A percentile compares a stretch with the other conserved stretches of the same genome.
Conservation (phyloP, 306 rosid species). For the Oxytropis ochrocephala region DNA sequence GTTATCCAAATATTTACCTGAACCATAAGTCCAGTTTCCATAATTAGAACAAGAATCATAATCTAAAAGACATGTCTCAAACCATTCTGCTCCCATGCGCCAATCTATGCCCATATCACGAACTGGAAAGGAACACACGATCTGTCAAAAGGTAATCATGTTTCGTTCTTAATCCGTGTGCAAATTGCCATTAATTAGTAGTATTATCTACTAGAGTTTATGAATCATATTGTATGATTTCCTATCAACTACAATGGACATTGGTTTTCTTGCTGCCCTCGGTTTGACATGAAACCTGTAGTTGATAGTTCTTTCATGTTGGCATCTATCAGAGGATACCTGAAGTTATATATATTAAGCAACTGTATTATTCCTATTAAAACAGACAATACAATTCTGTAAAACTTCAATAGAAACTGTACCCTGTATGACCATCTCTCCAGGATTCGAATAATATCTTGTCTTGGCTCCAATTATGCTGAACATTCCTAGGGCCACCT, state of each 20-base stretch:
- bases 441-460: slow-evolving; percentile 70
- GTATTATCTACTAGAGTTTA: not conserved
- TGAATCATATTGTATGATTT: not conserved
- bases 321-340: slow-evolving; percentile 93
- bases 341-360: slow-evolving; percentile 12
- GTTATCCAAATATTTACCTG: slow-evolving; percentile 49
- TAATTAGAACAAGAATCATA: slow-evolving; percentile 96
- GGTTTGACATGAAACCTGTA: slow-evolving; percentile 93
- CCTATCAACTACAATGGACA: not conserved
- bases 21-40: slow-evolving; percentile 97
- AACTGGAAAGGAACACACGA: slow-evolving; percentile 88
- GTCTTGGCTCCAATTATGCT: slow-evolving; percentile 72
- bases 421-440: slow-evolving; percentile 95
- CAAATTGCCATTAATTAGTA: not conserved
- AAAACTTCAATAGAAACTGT: slow-evolving; percentile 1
- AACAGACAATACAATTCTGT: not conserved
- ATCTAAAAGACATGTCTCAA: slow-evolving; percentile 91
- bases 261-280: slow-evolving; percentile 55
- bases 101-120: slow-evolving; percentile 97
- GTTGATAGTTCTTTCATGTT: slow-evolving; percentile 84
- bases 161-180: not conserved
- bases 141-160: slow-evolving; percentile 39
- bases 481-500: slow-evolving; percentile 95
- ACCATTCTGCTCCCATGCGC: slow-evolving; percentile 99
- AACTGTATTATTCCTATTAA: not conserved